These are phyloP conservation scores for Populus tomentosa DNA, from an alignment of 441 rosid species.

Conservation along the genomic window DNA sequence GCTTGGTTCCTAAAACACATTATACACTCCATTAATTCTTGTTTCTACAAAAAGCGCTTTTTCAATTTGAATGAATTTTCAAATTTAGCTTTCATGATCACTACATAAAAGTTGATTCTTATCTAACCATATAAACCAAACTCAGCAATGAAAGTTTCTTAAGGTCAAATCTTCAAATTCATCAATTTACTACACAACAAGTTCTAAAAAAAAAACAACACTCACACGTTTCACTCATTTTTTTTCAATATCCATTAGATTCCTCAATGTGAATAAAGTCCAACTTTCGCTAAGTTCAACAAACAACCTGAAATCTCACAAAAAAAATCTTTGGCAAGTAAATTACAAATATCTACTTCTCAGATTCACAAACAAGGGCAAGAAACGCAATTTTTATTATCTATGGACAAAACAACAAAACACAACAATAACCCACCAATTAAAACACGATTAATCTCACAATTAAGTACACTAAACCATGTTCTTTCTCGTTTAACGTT, in stretches of 20 bases:
- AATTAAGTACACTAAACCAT: background rate
- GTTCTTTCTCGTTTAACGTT: background rate
- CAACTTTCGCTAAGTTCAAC: background rate
- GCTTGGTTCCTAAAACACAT: slow-evolving; percentile 47
- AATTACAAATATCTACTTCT: background rate
- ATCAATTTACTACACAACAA: background rate
- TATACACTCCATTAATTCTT: background rate
- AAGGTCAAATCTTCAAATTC: background rate
- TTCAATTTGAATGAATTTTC: background rate
- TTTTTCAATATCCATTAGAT: background rate
- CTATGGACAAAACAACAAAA: background rate
- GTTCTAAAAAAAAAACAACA: background rate
- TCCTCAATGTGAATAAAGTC: background rate
- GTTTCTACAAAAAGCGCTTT: background rate
- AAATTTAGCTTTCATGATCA: background rate
- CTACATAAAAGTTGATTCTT: background rate
- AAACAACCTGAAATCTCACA: background rate
- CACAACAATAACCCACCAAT: background rate
- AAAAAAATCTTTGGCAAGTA: background rate
- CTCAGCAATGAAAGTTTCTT: background rate
- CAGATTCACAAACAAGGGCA: too few relatives aligned
- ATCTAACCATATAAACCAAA: background rate
- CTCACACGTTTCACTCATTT: background rate
- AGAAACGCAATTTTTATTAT: too few relatives aligned
- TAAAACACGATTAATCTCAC: background rate